A percentile compares a stretch with the other conserved stretches of the same genome.
phyloP scores from a whole-genome alignment of 2,329 filamentous ascomycete genomes.

The Penicillium brasilianum region DNA sequence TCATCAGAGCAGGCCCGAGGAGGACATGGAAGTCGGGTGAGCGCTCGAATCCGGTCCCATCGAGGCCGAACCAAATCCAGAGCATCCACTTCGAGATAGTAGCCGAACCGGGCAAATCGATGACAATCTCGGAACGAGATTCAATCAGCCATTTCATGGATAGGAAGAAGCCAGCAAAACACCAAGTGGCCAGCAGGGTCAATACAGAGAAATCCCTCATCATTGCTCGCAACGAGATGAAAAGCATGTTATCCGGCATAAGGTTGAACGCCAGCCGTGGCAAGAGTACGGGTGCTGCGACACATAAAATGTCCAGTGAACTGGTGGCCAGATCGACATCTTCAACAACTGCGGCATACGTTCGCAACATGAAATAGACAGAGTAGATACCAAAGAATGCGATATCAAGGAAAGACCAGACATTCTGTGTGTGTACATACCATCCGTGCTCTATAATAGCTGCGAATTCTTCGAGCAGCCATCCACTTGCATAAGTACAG shows the following conservation, averaged over 20 bases:
- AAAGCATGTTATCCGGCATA: slow-evolving; percentile 6
- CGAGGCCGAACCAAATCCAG: slow-evolving; percentile 7
- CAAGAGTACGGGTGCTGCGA: slow-evolving; percentile 5
- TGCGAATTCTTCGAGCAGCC: slow-evolving; percentile 5
- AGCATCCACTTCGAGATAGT: slow-evolving; percentile 6
- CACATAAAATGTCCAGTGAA: neutral
- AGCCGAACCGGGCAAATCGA: neutral
- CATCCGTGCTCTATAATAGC: slow-evolving; percentile 7
- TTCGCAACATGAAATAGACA: neutral
- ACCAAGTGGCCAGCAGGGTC: slow-evolving; percentile 5
- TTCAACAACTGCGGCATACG: neutral
- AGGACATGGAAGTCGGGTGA: slow-evolving; percentile 5
- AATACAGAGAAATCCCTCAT: slow-evolving; percentile 7
- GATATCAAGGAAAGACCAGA: slow-evolving; percentile 8
- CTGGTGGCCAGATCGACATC: neutral
- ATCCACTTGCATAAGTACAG: slow-evolving; percentile 6
- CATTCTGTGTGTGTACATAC: slow-evolving; percentile 6
- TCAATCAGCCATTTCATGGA: slow-evolving; percentile 6
- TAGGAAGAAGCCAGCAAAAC: slow-evolving; percentile 6
- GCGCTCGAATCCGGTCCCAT: slow-evolving; percentile 6
- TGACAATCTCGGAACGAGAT: neutral
- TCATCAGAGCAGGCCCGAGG: slow-evolving; percentile 6
- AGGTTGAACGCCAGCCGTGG: slow-evolving; percentile 8
- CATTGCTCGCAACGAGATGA: slow-evolving; percentile 4
- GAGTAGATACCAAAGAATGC: slow-evolving; percentile 5